These are phyloP conservation scores for Brassica balearica DNA, from an alignment of 441 rosid species.

Conservation along the genomic window DNA sequence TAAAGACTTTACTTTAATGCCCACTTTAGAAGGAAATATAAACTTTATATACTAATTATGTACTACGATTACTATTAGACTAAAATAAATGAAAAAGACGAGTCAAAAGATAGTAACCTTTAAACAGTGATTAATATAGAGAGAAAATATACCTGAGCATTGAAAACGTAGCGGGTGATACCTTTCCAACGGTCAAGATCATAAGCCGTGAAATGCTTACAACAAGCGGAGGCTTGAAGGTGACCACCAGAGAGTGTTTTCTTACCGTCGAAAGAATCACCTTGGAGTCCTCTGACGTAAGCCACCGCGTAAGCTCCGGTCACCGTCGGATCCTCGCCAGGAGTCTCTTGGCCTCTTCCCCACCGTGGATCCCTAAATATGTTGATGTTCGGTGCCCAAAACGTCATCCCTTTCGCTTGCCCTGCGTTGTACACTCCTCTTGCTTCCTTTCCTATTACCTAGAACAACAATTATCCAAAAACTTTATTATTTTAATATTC, in stretches of 20 bases:
- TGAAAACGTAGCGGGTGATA: constrained; percentile 62
- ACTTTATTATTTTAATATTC: background rate
- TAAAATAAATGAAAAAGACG: background rate
- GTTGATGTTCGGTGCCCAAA: constrained; percentile 94
- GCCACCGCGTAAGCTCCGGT: constrained; percentile 74
- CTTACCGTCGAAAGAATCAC: constrained; percentile 71
- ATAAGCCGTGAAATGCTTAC: constrained; percentile 90
- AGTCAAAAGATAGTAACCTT: background rate
- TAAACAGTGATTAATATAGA: constrained; percentile 1
- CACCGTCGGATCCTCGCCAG: constrained; percentile 85
- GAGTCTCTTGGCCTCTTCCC: constrained; percentile 97
- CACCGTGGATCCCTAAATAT: constrained; percentile 89
- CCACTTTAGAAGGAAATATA: constrained; percentile 5
- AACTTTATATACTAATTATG: background rate
- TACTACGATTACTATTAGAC: background rate
- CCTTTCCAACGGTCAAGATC: constrained; percentile 89
- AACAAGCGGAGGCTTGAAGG: constrained; percentile 90
- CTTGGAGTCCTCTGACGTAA: constrained; percentile 84
- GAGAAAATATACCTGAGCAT: constrained; percentile 61
- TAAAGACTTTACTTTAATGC: constrained; percentile 2
- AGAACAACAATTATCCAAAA: background rate
- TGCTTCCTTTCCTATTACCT: constrained; percentile 75
- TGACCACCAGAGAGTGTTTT: constrained; percentile 48
- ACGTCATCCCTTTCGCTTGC: constrained; percentile 73
- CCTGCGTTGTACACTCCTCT: constrained; percentile 82